Evolutionary conservation across 1,284 basidiomycete species (phyloP).

Genomic region (Marasmius fiardii): DNA sequence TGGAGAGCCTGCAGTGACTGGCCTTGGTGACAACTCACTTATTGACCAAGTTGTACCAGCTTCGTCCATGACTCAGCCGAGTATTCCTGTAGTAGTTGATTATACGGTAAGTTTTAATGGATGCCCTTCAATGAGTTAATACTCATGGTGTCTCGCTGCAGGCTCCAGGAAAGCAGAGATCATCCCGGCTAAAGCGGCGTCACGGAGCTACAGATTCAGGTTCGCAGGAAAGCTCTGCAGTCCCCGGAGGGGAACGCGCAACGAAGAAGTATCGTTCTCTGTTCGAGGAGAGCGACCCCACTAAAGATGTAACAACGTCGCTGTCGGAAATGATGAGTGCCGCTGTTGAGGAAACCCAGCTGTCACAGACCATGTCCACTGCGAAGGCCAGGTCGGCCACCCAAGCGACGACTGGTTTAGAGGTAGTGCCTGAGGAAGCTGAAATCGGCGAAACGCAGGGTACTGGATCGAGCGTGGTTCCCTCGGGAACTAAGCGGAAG

Average conservation of each 20-base stretch:
- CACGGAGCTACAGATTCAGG: conserved; percentile 23
- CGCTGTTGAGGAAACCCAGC: neutral
- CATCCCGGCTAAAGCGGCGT: conserved; percentile 38
- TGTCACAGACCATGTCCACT: neutral
- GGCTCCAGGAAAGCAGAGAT: conserved; percentile 18
- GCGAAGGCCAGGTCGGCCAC: neutral
- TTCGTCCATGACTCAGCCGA: conserved; percentile 5
- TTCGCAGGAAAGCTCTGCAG: neutral
- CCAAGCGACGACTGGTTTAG: conserved; percentile 23
- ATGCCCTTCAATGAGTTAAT: neutral
- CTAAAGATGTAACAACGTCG: conserved; percentile 31
- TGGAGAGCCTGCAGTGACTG: conserved; percentile 28
- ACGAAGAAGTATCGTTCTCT: conserved; percentile 14
- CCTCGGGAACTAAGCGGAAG: conserved; percentile 11
- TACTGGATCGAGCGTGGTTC: neutral
- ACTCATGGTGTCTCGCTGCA: neutral
- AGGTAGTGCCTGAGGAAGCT: conserved; percentile 51
- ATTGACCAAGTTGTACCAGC: conserved; percentile 21
- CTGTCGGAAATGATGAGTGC: neutral
- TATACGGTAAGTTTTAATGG: conserved; percentile 17
- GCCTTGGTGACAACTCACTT: conserved; percentile 32
- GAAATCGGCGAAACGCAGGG: conserved; percentile 37
- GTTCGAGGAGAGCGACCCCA: conserved; percentile 19
- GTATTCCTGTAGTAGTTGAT: conserved; percentile 15
- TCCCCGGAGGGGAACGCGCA: conserved; percentile 10